phyloP scores from a whole-genome alignment of 495 filamentous ascomycete genomes.

The Neurospora tetraspora region DNA sequence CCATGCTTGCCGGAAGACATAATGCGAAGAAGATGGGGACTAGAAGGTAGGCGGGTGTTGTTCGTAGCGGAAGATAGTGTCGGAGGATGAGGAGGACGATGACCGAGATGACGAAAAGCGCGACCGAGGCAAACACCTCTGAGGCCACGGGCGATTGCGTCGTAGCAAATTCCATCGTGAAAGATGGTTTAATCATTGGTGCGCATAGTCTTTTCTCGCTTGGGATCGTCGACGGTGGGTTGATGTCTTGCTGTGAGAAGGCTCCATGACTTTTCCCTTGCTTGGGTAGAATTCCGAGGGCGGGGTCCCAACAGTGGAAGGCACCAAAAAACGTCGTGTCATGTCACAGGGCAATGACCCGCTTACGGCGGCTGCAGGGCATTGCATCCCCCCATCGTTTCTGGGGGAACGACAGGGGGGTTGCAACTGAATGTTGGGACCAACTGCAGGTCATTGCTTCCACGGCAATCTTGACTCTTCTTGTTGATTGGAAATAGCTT shows the following conservation, averaged over 20 bases:
- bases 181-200: background rate
- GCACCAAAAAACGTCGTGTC: background rate
- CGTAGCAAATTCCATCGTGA: conserved; percentile 10
- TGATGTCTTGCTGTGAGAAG: background rate
- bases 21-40: conserved; percentile 89
- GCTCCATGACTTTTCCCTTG: background rate
- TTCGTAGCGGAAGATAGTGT: conserved; percentile 79
- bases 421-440: background rate
- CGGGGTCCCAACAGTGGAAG: background rate
- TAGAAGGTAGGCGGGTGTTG: conserved; percentile 82
- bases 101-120: conserved; percentile 61
- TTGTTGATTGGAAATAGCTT: background rate
- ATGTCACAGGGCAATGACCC: background rate
- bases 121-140: conserved; percentile 56
- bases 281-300: background rate
- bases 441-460: background rate
- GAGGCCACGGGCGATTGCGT: conserved; percentile 20
- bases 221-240: background rate
- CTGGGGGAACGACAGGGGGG: background rate
- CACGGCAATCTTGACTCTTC: background rate
- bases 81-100: conserved; percentile 75
- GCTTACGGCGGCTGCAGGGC: background rate
- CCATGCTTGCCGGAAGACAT: conserved; percentile 82
- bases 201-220: background rate
- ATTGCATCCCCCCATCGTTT: background rate